Evolutionary conservation across 768 basidiomycete species (phyloP), one percentile per base, ranked within the genome.

Genomic region (Termitomyces sp.): DNA sequence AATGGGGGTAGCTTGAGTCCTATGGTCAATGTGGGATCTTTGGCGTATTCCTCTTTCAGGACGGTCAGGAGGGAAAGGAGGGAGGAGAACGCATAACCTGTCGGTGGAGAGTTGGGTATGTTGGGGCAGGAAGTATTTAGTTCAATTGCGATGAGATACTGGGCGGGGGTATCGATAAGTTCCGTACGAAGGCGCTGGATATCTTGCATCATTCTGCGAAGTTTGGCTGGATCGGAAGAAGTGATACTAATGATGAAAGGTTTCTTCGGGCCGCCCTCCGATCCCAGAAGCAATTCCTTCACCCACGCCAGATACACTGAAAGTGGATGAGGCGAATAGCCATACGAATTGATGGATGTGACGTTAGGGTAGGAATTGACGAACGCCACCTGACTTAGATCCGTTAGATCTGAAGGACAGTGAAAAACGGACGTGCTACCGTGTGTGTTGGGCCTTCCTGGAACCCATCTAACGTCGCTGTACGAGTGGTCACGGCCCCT

Each of bases 41-140:
- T 62, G 60, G 73, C 69, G 67, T 80, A 80, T 51, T 76, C 79
- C 0, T 79, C 75, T 7, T 82, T 79, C 48, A 93, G 76, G 8
- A 84, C 78, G 42, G 73, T 67, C 7, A 94, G 78, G 58, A 91
- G 73, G 2, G 85, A 81, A 0, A 70, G 56, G 55, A 93, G 81
- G 1, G 77, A 72, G 1, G 74, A 49, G 55, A 85, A 79, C 42
- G 81, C 73, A 73, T 94, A 94, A 11, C 89, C 83, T 20, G 87
- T 81, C 0, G 90, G 91, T 0, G 90, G 81, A 4, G 80, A 69
- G 28, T 78, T 75, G 12, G 72, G 74, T 65, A 94, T 89, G 70
- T 95, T 95, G 4, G 93, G 93, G 65, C 93, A 95, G 44, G 87
- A 90, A 0, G 91, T 86, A 71, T 95, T 95, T 68, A 94, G 78